Evolutionary conservation across 257 asterid species (phyloP).

Genomic region (Lithospermum erythrorhizon): DNA sequence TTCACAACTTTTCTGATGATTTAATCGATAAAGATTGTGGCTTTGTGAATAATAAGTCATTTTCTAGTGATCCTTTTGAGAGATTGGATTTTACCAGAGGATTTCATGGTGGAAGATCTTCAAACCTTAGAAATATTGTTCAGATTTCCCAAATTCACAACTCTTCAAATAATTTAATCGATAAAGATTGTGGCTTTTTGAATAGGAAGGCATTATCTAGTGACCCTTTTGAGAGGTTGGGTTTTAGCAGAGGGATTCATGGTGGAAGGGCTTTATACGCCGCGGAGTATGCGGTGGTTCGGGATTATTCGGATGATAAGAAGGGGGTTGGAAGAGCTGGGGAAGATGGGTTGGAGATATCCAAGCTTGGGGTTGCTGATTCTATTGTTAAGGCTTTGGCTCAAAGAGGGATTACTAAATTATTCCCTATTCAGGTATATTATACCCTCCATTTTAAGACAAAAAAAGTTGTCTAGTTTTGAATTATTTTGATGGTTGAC

Average conservation of each 20-base stretch:
- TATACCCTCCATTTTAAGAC: too few relatives aligned
- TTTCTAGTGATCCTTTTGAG: not conserved
- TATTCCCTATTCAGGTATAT: constrained; percentile 88
- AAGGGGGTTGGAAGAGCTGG: constrained; percentile 15
- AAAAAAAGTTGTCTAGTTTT: not conserved
- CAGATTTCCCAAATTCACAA: constrained; percentile 13
- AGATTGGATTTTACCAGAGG: constrained; percentile 13
- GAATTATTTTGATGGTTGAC: not conserved
- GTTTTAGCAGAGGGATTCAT: constrained; percentile 31
- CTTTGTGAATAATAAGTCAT: not conserved
- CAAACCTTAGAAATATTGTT: constrained; percentile 5
- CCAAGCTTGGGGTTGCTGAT: constrained; percentile 66
- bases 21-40: not conserved
- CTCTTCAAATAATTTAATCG: constrained; percentile 11
- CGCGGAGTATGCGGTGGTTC: constrained; percentile 40
- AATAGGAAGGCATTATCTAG: constrained; percentile 1
- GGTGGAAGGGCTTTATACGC: constrained; percentile 28
- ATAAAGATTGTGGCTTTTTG: not conserved
- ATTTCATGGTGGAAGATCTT: constrained; percentile 37
- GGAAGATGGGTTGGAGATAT: constrained; percentile 82
- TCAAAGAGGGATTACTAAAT: constrained; percentile 56
- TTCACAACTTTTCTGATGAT: constrained; percentile 15
- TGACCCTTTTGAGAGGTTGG: not conserved
- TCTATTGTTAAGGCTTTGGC: constrained; percentile 58
- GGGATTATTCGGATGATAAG: constrained; percentile 21